Percentiles rank a stretch among this genome's conserved stretches.
Conservation (phyloP, 345 rosid genomes). For the Mallotus nudiflorus region DNA sequence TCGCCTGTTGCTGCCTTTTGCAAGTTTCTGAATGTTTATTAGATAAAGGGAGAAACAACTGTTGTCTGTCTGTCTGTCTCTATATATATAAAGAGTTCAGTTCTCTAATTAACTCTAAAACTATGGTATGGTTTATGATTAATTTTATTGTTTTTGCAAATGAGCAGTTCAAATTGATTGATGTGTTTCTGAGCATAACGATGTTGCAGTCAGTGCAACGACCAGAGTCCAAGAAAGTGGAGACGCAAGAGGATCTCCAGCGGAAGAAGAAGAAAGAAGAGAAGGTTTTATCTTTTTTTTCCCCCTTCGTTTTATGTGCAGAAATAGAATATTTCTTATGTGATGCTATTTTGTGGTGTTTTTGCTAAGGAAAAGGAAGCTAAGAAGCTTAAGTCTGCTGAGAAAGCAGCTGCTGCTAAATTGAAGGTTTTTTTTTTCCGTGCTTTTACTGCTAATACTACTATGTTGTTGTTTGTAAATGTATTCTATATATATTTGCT, state of each 20-base stretch:
- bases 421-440: no score
- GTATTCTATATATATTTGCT: neutral
- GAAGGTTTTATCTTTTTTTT: constrained; percentile 44
- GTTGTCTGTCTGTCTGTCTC: no score
- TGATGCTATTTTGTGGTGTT: neutral
- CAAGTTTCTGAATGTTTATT: no score
- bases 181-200: neutral
- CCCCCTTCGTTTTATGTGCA: neutral
- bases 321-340: neutral
- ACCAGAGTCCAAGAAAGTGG: constrained; percentile 50
- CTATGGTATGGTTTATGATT: no score
- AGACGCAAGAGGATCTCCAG: constrained; percentile 72
- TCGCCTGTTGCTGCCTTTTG: no score
- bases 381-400: constrained; percentile 76
- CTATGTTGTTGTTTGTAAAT: no score
- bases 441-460: constrained; percentile 17
- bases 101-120: no score
- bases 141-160: no score
- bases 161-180: no score
- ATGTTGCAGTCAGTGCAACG: constrained; percentile 1
- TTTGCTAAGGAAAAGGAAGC: constrained; percentile 67
- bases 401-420: constrained; percentile 81
- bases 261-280: constrained; percentile 91
- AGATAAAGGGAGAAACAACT: no score
- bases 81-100: no score